phyloP scores from a whole-genome alignment of 2,329 filamentous ascomycete species.

The Amauroascus niger region DNA sequence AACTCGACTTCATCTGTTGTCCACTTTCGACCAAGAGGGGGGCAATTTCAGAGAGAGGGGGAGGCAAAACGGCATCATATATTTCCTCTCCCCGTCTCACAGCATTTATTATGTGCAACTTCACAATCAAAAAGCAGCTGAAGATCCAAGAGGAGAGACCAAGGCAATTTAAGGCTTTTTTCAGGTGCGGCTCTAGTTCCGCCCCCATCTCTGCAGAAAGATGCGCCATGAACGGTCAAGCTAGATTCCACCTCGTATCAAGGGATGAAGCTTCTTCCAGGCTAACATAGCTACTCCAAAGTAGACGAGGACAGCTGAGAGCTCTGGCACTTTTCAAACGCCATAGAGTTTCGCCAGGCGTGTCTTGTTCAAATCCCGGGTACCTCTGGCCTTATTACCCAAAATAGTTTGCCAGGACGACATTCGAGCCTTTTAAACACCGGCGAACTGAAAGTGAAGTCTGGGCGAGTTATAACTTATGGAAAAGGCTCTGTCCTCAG shows the following conservation, averaged over 20 bases:
- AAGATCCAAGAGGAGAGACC: too few relatives aligned
- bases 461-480: conserved; percentile 14
- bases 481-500: not conserved
- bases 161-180: not conserved
- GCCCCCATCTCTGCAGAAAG: not conserved
- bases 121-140: not conserved
- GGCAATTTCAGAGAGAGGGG: too few relatives aligned
- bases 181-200: not conserved
- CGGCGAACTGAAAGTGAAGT: conserved; percentile 10
- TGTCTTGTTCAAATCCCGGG: not conserved
- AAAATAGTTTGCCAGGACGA: conserved; percentile 11
- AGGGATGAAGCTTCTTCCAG: not conserved
- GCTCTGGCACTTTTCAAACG: not conserved
- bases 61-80: too few relatives aligned
- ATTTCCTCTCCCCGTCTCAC: too few relatives aligned
- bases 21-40: too few relatives aligned
- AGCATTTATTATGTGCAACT: not conserved
- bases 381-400: conserved; percentile 10
- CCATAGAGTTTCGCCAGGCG: not conserved
- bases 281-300: not conserved
- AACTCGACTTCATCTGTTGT: not conserved
- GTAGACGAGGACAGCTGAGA: not conserved
- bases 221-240: not conserved
- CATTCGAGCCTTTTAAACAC: conserved; percentile 12
- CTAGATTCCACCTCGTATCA: not conserved